phyloP scores from a whole-genome alignment of 768 basidiomycete genomes.

The Mycena floridula region DNA sequence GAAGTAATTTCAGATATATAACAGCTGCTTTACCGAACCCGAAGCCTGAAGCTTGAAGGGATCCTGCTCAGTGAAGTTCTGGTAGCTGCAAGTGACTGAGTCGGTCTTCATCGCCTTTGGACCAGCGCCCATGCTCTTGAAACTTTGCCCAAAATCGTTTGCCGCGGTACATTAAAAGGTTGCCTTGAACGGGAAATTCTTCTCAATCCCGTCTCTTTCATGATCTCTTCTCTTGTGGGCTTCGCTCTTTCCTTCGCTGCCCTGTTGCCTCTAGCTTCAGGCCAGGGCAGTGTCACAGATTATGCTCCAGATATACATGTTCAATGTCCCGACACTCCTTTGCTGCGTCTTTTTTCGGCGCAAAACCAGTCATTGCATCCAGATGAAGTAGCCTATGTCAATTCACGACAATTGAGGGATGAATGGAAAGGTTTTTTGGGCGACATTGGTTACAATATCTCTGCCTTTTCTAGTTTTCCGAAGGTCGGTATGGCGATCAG shows the following conservation, averaged over 20 bases:
- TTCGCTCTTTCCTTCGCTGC: not conserved
- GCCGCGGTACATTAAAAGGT: too few relatives aligned
- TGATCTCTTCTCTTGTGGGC: not conserved
- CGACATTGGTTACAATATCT: constrained; percentile 48
- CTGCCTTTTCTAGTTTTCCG: constrained; percentile 36
- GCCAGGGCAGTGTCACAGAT: constrained; percentile 30
- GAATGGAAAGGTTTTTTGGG: constrained; percentile 60
- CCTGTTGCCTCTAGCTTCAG: not conserved
- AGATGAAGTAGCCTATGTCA: constrained; percentile 43
- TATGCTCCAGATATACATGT: constrained; percentile 48
- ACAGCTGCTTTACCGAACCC: too few relatives aligned
- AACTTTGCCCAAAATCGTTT: too few relatives aligned
- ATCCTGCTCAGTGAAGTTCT: too few relatives aligned
- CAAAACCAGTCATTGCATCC: constrained; percentile 46
- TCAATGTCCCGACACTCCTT: constrained; percentile 43
- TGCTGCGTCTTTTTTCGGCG: constrained; percentile 49
- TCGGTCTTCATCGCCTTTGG: too few relatives aligned
- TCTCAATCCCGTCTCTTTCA: too few relatives aligned
- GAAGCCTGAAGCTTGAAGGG: too few relatives aligned
- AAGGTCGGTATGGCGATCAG: constrained; percentile 60
- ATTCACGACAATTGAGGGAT: constrained; percentile 33
- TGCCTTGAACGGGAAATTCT: too few relatives aligned
- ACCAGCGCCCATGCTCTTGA: too few relatives aligned
- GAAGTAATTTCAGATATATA: too few relatives aligned
- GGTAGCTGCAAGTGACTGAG: too few relatives aligned